Conservation (phyloP, 140 eudicot genomes). For the Ambrosia hybrid region DNA sequence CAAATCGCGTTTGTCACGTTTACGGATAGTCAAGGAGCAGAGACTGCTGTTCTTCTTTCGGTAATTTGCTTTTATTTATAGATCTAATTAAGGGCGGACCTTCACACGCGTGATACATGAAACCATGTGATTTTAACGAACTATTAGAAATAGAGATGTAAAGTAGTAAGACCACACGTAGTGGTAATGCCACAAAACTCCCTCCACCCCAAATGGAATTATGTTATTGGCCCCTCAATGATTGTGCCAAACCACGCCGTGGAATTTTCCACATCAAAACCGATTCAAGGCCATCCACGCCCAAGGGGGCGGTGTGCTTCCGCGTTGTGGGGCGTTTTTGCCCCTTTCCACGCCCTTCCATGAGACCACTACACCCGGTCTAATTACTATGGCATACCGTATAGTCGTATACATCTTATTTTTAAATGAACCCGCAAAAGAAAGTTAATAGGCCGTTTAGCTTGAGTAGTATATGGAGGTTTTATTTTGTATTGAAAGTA, state of each 20-base stretch:
- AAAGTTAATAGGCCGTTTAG: background rate
- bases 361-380: no score
- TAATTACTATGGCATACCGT: background rate
- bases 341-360: no score
- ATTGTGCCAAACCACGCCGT: no score
- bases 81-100: constrained; percentile 11
- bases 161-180: background rate
- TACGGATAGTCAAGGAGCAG: constrained; percentile 84
- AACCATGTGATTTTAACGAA: background rate
- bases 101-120: constrained; percentile 21
- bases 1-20: constrained; percentile 83
- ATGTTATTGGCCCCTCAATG: no score
- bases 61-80: constrained; percentile 36
- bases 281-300: no score
- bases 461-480: background rate
- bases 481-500: no score
- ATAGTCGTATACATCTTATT: background rate
- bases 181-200: no score
- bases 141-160: background rate
- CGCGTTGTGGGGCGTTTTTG: no score
- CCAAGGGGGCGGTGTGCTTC: no score
- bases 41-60: constrained; percentile 83
- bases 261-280: no score
- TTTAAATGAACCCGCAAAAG: background rate
- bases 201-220: no score